A percentile compares a stretch with the other conserved stretches of the same genome.
Conservation (phyloP, 768 basidiomycete genomes). For the Suillus decipiens region DNA sequence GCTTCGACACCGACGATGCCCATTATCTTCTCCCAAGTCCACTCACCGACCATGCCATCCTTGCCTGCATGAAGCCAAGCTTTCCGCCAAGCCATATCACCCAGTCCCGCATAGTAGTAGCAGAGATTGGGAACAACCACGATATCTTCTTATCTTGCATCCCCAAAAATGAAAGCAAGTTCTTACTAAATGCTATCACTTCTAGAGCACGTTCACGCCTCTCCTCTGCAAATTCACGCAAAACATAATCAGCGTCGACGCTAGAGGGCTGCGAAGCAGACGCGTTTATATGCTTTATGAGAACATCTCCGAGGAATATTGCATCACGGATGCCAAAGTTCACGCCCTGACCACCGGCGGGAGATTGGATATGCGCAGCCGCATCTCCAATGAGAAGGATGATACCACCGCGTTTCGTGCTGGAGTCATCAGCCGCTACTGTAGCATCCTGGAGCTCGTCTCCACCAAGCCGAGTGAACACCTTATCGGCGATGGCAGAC, state of each 20-base stretch:
- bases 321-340: constrained; percentile 54
- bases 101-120: constrained; percentile 7
- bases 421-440: background rate
- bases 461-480: constrained; percentile 33
- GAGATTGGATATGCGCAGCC: constrained; percentile 49
- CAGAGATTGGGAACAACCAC: constrained; percentile 8
- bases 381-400: constrained; percentile 45
- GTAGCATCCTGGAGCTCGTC: background rate
- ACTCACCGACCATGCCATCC: constrained; percentile 6
- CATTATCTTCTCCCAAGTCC: constrained; percentile 9
- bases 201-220: constrained; percentile 38
- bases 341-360: constrained; percentile 55
- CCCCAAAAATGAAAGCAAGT: constrained; percentile 24
- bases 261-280: constrained; percentile 12
- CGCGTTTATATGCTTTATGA: constrained; percentile 33
- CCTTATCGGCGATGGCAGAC: constrained; percentile 43
- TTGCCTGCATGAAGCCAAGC: constrained; percentile 2
- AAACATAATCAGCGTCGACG: constrained; percentile 22
- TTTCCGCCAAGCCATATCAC: constrained; percentile 7
- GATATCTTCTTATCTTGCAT: background rate
- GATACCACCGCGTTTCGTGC: constrained; percentile 16
- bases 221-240: constrained; percentile 26
- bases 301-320: constrained; percentile 39
- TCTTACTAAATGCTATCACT: constrained; percentile 42
- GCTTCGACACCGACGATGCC: background rate